Evolutionary conservation across 176 grass and related monocot species (phyloP).

Genomic region (Panicum miliaceum): DNA sequence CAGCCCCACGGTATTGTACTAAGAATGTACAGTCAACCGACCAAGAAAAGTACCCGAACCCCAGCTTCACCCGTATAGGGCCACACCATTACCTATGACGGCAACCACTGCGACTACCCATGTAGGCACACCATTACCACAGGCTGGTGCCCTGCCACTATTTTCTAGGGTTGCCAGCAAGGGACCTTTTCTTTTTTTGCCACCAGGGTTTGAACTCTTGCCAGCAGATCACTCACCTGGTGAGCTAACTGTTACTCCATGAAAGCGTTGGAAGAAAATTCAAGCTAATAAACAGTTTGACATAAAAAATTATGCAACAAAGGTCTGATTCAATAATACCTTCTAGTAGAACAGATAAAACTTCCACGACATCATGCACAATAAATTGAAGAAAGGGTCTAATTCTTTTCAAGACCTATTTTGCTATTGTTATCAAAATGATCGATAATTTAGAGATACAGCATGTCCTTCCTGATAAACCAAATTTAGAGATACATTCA

Average conservation of each 20-base stretch:
- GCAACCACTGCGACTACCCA: background rate
- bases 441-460: background rate
- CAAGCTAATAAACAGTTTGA: background rate
- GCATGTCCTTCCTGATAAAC: background rate
- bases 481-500: background rate
- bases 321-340: background rate
- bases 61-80: background rate
- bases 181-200: background rate
- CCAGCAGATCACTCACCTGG: background rate
- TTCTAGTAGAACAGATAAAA: background rate
- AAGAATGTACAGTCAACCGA: background rate
- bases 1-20: background rate
- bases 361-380: background rate
- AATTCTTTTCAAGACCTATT: background rate
- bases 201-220: background rate
- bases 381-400: background rate
- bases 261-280: background rate
- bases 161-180: background rate
- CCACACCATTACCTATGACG: background rate
- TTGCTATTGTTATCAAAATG: background rate
- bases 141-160: background rate
- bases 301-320: background rate
- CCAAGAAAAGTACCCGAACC: background rate
- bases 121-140: background rate
- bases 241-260: background rate